phyloP scores from a whole-genome alignment of 176 grass and related monocot species.

The Avena atlantica region DNA sequence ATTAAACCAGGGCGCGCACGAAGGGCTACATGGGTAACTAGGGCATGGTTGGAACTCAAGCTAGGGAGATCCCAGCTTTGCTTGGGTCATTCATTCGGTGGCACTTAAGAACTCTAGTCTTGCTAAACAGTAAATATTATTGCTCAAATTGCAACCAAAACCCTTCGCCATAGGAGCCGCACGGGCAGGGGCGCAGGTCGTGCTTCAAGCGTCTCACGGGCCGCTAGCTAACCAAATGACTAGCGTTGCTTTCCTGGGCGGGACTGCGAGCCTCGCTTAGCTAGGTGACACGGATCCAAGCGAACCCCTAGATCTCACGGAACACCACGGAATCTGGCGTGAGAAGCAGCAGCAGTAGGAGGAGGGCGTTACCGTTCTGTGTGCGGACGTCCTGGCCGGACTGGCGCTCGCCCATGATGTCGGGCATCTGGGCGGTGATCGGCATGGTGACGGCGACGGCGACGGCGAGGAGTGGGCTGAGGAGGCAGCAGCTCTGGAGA shows the following conservation, averaged over 20 bases:
- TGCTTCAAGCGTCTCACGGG: neutral
- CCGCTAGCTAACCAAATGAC: neutral
- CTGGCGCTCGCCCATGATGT: slow-evolving; percentile 93
- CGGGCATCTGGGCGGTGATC: slow-evolving; percentile 62
- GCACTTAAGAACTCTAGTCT: neutral
- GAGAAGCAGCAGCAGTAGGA: neutral
- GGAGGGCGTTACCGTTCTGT: slow-evolving; percentile 63
- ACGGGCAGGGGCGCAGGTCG: neutral
- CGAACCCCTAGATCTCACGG: slow-evolving; percentile 19
- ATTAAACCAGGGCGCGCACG: too few species aligned
- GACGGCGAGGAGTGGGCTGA: too few species aligned
- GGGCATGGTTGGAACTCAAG: neutral
- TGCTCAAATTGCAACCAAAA: too few species aligned
- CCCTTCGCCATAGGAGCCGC: too few species aligned
- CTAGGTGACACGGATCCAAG: neutral
- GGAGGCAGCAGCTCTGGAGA: too few species aligned
- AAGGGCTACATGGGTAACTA: too few species aligned
- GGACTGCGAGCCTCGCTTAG: neutral
- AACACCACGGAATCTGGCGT: slow-evolving; percentile 28
- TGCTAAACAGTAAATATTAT: too few species aligned
- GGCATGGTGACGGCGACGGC: slow-evolving; percentile 55
- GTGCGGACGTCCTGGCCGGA: slow-evolving; percentile 93
- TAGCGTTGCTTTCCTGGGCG: neutral
- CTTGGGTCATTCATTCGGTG: neutral
- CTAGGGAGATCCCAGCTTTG: neutral